Conservation (phyloP, 1,284 basidiomycete genomes). For the Veloboletus limbatus region DNA sequence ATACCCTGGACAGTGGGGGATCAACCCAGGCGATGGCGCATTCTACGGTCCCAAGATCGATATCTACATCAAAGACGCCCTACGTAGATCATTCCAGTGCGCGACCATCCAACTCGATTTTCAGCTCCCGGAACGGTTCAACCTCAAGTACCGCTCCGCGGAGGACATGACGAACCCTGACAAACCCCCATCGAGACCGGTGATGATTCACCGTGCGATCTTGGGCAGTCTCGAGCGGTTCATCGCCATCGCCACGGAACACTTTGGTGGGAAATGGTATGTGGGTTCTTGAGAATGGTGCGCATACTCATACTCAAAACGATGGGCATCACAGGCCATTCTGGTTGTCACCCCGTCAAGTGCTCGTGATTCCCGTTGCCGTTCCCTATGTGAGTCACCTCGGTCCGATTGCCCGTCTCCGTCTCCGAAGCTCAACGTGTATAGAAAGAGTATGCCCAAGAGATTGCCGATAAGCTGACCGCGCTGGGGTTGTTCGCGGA, state of each 20-base stretch:
- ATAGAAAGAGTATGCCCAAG: slow-evolving; percentile 88
- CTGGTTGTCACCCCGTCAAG: slow-evolving; percentile 96
- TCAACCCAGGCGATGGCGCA: slow-evolving; percentile 96
- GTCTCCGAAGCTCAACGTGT: slow-evolving; percentile 11
- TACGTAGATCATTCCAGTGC: slow-evolving; percentile 94
- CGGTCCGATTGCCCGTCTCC: no score
- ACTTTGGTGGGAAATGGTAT: slow-evolving; percentile 96
- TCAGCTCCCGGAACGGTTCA: slow-evolving; percentile 97
- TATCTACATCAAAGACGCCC: slow-evolving; percentile 93
- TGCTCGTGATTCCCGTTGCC: slow-evolving; percentile 93
- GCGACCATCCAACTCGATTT: slow-evolving; percentile 99
- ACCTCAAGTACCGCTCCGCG: slow-evolving; percentile 86
- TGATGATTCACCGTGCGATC: slow-evolving; percentile 99
- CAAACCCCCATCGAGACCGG: slow-evolving; percentile 72
- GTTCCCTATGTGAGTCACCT: slow-evolving; percentile 69
- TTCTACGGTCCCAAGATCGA: slow-evolving; percentile 99
- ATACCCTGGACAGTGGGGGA: slow-evolving; percentile 88
- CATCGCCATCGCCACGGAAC: slow-evolving; percentile 96
- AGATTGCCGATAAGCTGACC: slow-evolving; percentile 71
- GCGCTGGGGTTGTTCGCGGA: slow-evolving; percentile 83
- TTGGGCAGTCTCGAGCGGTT: slow-evolving; percentile 94
- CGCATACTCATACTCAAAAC: neutral
- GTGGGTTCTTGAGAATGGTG: slow-evolving; percentile 19
- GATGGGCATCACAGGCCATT: slow-evolving; percentile 66
- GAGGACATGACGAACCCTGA: slow-evolving; percentile 54